Conservation (phyloP, 2,329 filamentous ascomycete species). For the Fonsecaea monophora region DNA sequence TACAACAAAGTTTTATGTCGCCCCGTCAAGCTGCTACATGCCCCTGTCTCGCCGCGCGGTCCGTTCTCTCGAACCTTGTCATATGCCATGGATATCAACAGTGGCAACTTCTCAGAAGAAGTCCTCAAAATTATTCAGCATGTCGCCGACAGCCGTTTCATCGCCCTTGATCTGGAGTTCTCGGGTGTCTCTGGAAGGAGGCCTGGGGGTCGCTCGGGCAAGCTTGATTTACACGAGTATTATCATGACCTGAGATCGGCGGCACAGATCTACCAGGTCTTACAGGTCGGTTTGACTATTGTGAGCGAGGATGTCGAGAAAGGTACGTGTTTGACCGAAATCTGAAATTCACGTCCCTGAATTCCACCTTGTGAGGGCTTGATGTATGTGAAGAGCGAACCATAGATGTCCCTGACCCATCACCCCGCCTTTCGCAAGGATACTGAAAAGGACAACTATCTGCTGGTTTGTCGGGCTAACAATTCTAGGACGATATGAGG, state of each 20-base stretch:
- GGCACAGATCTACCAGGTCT: conserved; percentile 67
- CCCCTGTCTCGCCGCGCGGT: conserved; percentile 6
- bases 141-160: conserved; percentile 66
- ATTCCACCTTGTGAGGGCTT: neutral
- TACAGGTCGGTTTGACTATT: conserved; percentile 72
- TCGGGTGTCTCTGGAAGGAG: conserved; percentile 62
- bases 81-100: conserved; percentile 39
- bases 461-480: conserved; percentile 10
- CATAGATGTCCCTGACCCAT: neutral
- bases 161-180: conserved; percentile 71
- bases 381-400: neutral
- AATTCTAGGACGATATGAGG: conserved; percentile 58
- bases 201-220: conserved; percentile 39
- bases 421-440: neutral
- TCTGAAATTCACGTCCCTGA: neutral
- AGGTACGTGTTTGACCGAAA: conserved; percentile 44
- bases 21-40: conserved; percentile 21
- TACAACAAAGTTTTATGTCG: conserved; percentile 28
- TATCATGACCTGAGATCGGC: conserved; percentile 67
- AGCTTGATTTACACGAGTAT: conserved; percentile 63
- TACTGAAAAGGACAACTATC: neutral
- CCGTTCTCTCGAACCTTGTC: conserved; percentile 9
- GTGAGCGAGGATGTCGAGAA: conserved; percentile 63
- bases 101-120: conserved; percentile 34
- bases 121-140: conserved; percentile 59